Percentiles rank a stretch among this genome's conserved stretches.
Conservation (phyloP, 2,329 filamentous ascomycete species). For the Xylariaceae sp. region DNA sequence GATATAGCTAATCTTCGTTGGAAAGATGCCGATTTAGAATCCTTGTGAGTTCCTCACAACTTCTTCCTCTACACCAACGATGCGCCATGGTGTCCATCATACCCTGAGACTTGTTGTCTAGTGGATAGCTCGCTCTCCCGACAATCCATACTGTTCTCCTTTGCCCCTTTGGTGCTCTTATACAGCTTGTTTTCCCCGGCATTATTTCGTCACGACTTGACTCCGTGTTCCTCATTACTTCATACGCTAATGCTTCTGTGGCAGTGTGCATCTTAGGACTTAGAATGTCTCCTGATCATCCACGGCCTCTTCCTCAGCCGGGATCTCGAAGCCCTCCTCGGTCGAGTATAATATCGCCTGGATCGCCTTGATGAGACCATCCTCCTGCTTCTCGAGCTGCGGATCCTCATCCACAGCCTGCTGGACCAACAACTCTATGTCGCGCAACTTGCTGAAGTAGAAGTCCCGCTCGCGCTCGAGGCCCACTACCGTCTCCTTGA, state of each 20-base stretch:
- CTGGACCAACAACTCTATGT: constrained; percentile 95
- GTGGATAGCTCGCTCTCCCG: constrained; percentile 4
- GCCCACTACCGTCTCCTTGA: constrained; percentile 95
- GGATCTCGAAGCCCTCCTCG: constrained; percentile 91
- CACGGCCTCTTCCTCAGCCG: constrained; percentile 73
- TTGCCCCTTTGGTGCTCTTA: background rate
- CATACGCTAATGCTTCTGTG: constrained; percentile 17
- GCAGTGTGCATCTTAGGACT: constrained; percentile 1
- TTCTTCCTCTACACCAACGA: background rate
- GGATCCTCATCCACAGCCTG: constrained; percentile 91
- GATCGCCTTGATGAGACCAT: constrained; percentile 91
- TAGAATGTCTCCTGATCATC: constrained; percentile 85
- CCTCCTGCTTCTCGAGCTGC: constrained; percentile 91
- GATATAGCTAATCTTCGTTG: constrained; percentile 1
- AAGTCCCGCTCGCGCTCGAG: constrained; percentile 97
- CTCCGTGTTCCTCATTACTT: constrained; percentile 33
- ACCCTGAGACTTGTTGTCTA: background rate
- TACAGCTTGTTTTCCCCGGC: constrained; percentile 15
- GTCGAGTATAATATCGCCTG: constrained; percentile 97
- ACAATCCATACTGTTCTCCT: background rate
- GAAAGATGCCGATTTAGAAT: background rate
- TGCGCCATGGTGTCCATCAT: constrained; percentile 3
- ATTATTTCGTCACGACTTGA: constrained; percentile 31
- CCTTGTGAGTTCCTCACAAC: background rate
- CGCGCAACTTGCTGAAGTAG: constrained; percentile 97